A percentile compares a stretch with the other conserved stretches of the same genome.
Conservation (phyloP, 2,329 filamentous ascomycete species). For the Ceratocystis alfenasii region DNA sequence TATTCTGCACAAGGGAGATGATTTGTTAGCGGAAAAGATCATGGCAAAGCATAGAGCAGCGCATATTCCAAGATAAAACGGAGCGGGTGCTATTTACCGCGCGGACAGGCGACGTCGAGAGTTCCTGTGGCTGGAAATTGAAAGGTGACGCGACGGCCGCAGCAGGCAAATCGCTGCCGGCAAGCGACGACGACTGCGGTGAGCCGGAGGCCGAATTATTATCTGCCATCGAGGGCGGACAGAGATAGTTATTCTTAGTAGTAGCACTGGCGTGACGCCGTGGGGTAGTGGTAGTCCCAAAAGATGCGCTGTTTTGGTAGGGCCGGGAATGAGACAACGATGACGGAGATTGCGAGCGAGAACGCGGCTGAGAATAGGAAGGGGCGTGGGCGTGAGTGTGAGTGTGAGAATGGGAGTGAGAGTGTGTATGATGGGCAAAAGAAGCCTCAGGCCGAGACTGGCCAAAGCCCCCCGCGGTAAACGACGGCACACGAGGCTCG, state of each 20-base stretch:
- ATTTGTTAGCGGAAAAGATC: not conserved
- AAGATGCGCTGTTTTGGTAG: not conserved
- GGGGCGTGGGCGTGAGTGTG: constrained; percentile 27
- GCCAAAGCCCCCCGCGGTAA: constrained; percentile 8
- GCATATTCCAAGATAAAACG: not conserved
- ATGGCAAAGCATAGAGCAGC: not conserved
- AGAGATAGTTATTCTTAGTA: constrained; percentile 23
- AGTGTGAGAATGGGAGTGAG: not conserved
- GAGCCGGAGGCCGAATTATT: constrained; percentile 25
- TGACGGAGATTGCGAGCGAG: constrained; percentile 26
- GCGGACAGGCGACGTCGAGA: constrained; percentile 64
- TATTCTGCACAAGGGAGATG: constrained; percentile 46
- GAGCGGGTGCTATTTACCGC: constrained; percentile 42
- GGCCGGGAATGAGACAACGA: constrained; percentile 1
- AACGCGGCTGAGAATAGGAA: constrained; percentile 39
- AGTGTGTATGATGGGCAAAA: constrained; percentile 6
- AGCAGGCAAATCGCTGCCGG: not conserved
- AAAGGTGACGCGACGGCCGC: constrained; percentile 51
- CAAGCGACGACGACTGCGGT: not conserved
- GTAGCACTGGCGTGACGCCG: not conserved
- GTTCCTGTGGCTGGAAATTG: constrained; percentile 81
- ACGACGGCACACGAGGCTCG: constrained; percentile 12
- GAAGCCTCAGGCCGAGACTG: constrained; percentile 13
- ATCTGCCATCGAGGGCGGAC: constrained; percentile 31
- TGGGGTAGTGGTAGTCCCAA: not conserved